Evolutionary conservation across 495 filamentous ascomycete species (phyloP).

Genomic region (Penicillium parvum): DNA sequence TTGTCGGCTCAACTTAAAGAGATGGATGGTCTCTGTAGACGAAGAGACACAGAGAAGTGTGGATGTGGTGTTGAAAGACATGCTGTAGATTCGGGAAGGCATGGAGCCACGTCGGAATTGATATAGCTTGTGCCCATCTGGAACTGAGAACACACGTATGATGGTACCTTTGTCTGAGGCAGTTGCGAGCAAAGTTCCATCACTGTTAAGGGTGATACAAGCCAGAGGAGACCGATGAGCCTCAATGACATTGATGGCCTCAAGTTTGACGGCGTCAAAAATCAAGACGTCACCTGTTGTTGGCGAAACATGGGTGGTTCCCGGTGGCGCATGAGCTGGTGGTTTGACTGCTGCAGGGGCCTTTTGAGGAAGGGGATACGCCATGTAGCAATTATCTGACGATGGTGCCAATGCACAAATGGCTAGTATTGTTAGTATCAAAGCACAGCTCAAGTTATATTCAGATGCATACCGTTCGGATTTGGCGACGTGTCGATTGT

Average conservation of each 20-base stretch:
- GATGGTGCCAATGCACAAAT: constrained; percentile 91
- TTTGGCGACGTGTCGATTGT: constrained; percentile 93
- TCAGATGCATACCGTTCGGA: constrained; percentile 59
- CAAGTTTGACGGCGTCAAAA: constrained; percentile 79
- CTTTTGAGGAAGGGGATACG: constrained; percentile 87
- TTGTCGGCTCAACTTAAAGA: constrained; percentile 70
- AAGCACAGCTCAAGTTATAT: constrained; percentile 2
- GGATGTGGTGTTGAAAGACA: constrained; percentile 97
- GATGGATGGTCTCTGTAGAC: constrained; percentile 93
- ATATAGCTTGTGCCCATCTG: constrained; percentile 82
- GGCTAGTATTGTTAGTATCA: constrained; percentile 42
- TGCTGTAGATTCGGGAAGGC: constrained; percentile 91
- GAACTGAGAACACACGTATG: constrained; percentile 89
- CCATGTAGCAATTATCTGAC: constrained; percentile 92
- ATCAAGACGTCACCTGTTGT: constrained; percentile 91
- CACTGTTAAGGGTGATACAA: constrained; percentile 82
- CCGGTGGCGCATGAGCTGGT: constrained; percentile 82
- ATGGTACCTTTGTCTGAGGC: constrained; percentile 97
- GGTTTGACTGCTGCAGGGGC: constrained; percentile 58
- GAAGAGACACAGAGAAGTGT: constrained; percentile 94
- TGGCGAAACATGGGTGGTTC: constrained; percentile 65
- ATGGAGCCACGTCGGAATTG: constrained; percentile 94
- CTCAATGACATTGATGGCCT: constrained; percentile 87
- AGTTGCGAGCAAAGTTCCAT: constrained; percentile 90
- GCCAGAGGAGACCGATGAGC: constrained; percentile 91